Evolutionary conservation across 495 filamentous ascomycete species (phyloP).

Genomic region (Xylaria sp.): DNA sequence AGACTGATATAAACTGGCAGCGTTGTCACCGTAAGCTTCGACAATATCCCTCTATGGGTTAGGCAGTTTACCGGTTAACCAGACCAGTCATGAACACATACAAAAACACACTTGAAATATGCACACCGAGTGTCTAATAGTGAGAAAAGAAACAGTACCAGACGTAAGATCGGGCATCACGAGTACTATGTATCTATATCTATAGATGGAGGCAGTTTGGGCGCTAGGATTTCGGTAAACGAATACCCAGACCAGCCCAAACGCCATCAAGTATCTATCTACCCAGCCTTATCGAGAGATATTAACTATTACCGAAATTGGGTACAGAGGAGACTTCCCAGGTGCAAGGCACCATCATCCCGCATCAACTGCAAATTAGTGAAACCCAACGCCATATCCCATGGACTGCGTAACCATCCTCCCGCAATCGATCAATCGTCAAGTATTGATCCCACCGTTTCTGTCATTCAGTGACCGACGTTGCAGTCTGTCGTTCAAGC

Average conservation of each 20-base stretch:
- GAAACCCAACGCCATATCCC: neutral
- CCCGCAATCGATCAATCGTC: neutral
- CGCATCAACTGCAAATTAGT: neutral
- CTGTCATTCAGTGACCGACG: neutral
- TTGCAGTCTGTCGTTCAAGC: neutral
- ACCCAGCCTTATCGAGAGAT: neutral
- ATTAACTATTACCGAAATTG: neutral
- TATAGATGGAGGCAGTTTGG: no score
- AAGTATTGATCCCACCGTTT: neutral
- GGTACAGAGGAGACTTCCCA: neutral
- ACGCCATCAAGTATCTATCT: neutral
- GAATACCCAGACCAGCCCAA: neutral
- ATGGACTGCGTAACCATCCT: neutral
- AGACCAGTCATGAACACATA: neutral
- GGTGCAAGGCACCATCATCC: neutral
- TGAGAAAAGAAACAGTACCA: neutral
- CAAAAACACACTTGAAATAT: neutral
- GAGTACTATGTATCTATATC: no score
- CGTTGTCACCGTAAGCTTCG: no score
- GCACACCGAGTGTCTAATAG: neutral
- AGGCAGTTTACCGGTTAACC: neutral
- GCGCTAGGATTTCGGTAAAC: neutral
- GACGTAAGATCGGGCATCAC: no score
- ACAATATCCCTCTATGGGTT: no score
- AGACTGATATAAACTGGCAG: no score